Percentiles rank a stretch among this genome's conserved stretches.
Evolutionary conservation across 192 early-diverging fungal species (phyloP).

Genomic region (Coemansia sp.): DNA sequence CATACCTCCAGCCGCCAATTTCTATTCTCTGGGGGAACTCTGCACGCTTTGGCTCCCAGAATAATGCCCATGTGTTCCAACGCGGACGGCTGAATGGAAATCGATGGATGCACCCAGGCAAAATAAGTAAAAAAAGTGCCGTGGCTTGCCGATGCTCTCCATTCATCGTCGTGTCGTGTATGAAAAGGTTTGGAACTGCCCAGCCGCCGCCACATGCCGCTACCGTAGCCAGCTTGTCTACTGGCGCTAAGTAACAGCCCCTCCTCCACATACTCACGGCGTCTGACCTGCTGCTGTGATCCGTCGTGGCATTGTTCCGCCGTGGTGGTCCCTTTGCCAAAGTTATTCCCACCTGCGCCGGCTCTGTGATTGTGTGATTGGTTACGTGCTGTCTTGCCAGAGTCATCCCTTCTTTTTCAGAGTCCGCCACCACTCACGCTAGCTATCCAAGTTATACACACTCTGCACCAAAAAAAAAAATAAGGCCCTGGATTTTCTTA

Average conservation of each 20-base stretch:
- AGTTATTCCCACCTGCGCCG: neutral
- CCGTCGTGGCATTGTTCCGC: slow-evolving; percentile 1
- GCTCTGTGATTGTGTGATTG: neutral
- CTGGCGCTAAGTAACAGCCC: neutral
- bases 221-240: neutral
- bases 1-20: slow-evolving; percentile 1
- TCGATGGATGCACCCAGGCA: neutral
- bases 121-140: slow-evolving; percentile 8
- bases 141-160: slow-evolving; percentile 32
- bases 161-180: slow-evolving; percentile 12
- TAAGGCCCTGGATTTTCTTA: neutral
- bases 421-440: neutral
- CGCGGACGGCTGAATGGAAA: slow-evolving; percentile 8
- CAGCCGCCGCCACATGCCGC: slow-evolving; percentile 28
- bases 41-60: slow-evolving; percentile 6
- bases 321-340: slow-evolving; percentile 1
- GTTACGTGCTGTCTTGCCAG: neutral
- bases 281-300: slow-evolving; percentile 8
- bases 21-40: neutral
- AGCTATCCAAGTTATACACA: neutral
- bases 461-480: neutral
- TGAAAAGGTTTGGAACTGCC: slow-evolving; percentile 30
- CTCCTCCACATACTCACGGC: neutral
- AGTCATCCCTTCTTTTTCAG: neutral
- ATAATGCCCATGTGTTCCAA: slow-evolving; percentile 9